These are phyloP conservation scores for Tolypocladium sp. DNA, from an alignment of 2,329 filamentous ascomycete genomes.

Conservation along the genomic window DNA sequence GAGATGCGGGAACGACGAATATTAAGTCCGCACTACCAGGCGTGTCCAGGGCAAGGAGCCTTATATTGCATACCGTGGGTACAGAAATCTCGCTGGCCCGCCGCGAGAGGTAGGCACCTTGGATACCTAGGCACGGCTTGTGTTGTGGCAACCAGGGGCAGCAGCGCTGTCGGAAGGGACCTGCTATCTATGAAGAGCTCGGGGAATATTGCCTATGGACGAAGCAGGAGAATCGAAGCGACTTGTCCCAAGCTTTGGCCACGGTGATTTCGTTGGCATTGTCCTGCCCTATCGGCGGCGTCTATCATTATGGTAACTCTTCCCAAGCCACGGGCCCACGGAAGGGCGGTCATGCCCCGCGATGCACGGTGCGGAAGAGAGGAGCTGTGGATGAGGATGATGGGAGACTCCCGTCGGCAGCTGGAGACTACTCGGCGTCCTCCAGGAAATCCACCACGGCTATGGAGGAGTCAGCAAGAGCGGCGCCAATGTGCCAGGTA, in stretches of 20 bases:
- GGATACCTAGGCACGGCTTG: not conserved
- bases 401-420: not conserved
- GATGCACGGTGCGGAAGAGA: not conserved
- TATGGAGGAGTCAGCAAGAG: conserved; percentile 17
- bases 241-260: not conserved
- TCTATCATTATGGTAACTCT: not conserved
- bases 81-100: not conserved
- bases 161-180: not conserved
- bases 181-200: no score
- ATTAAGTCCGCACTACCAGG: not conserved
- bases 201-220: not conserved
- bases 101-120: not conserved
- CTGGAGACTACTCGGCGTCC: conserved; percentile 30
- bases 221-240: not conserved
- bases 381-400: not conserved
- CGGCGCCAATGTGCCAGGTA: not conserved
- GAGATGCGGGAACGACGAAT: not conserved
- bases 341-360: not conserved
- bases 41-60: not conserved
- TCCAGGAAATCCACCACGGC: conserved; percentile 56
- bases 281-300: not conserved
- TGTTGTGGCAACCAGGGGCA: not conserved
- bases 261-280: not conserved
- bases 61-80: not conserved
- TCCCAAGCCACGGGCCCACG: not conserved